Percentiles rank a stretch among this genome's conserved stretches.
These are phyloP conservation scores for Ganoderma meredithae DNA, from an alignment of 1,284 basidiomycete species.

Conservation along the genomic window DNA sequence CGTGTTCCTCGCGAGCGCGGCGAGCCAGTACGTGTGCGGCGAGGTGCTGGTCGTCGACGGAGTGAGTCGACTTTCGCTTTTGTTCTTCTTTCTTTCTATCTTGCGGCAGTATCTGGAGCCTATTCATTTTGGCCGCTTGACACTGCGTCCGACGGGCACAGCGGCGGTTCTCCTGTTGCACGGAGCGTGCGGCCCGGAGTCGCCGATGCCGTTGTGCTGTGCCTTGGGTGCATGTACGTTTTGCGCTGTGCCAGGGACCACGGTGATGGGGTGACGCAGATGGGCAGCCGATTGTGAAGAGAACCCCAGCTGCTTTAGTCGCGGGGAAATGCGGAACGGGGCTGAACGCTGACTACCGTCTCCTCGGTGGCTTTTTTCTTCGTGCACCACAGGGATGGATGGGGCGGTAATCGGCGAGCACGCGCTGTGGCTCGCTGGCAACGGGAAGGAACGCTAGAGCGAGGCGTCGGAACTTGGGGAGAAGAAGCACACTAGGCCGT, in stretches of 20 bases:
- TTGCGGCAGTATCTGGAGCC: background rate
- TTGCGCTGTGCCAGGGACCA: background rate
- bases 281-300: constrained; percentile 9
- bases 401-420: constrained; percentile 25
- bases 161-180: background rate
- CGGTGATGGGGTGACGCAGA: background rate
- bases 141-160: background rate
- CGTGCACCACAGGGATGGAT: constrained; percentile 30
- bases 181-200: constrained; percentile 11
- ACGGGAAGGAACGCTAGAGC: background rate
- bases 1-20: constrained; percentile 88
- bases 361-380: constrained; percentile 9
- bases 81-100: background rate
- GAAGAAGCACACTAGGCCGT: constrained; percentile 9
- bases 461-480: constrained; percentile 14
- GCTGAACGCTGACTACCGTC: constrained; percentile 6
- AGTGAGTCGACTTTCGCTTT: constrained; percentile 45
- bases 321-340: constrained; percentile 1
- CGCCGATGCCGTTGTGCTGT: background rate
- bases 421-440: constrained; percentile 3
- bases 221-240: constrained; percentile 5
- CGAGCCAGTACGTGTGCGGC: constrained; percentile 91
- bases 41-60: constrained; percentile 86
- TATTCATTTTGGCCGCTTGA: background rate
- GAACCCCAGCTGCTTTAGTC: background rate